A percentile compares a stretch with the other conserved stretches of the same genome.
Conservation (phyloP, 176 grass and related monocot genomes). For the Triticum turgidum region DNA sequence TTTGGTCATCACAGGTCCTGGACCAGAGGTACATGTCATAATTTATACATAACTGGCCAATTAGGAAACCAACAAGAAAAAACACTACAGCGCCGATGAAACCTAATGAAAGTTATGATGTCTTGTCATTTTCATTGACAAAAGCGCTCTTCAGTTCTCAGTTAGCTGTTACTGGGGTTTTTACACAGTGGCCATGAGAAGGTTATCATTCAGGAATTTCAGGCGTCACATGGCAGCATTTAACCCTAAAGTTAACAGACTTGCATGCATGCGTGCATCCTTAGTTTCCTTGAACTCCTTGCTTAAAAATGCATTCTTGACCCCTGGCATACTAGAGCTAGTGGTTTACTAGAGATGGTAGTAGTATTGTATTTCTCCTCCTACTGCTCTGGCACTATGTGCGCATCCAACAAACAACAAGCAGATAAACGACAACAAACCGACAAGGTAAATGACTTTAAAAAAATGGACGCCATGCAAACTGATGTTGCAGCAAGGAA, state of each 20-base stretch:
- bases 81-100: neutral
- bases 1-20: slow-evolving; percentile 98
- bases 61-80: neutral
- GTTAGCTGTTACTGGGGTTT: neutral
- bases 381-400: neutral
- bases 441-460: neutral
- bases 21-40: slow-evolving; percentile 18
- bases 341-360: neutral
- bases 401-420: neutral
- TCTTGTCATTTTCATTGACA: neutral
- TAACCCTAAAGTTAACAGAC: neutral
- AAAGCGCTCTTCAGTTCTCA: neutral
- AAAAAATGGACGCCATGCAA: neutral
- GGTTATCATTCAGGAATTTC: neutral
- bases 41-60: neutral
- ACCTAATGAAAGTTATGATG: slow-evolving; percentile 1
- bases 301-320: neutral
- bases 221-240: neutral
- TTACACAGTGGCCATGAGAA: neutral
- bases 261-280: neutral
- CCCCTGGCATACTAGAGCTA: neutral
- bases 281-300: neutral
- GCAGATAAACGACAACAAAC: neutral
- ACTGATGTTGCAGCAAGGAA: neutral
- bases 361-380: neutral